phyloP scores from a whole-genome alignment of 257 asterid species.

The Cinchona pubescens region DNA sequence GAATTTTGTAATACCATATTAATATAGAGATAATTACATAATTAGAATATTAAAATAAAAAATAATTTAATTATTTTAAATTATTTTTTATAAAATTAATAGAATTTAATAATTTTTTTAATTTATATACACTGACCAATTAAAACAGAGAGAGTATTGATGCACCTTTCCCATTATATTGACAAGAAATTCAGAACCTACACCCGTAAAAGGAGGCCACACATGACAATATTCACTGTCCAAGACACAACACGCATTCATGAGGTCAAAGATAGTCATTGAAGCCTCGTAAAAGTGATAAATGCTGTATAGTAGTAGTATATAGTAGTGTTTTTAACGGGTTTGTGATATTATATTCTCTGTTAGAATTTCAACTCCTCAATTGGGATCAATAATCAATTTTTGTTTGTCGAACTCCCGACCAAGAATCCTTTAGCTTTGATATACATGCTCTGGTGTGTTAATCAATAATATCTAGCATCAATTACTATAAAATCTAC shows the following conservation, averaged over 20 bases:
- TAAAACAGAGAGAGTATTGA: background rate
- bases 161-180: background rate
- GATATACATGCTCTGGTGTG: slow-evolving; percentile 3
- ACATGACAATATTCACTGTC: background rate
- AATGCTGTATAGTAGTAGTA: background rate
- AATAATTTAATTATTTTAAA: too few relatives aligned
- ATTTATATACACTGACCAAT: too few relatives aligned
- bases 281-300: background rate
- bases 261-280: background rate
- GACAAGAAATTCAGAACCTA: slow-evolving; percentile 11
- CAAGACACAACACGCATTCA: background rate
- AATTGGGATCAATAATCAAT: background rate
- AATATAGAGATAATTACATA: too few relatives aligned
- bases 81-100: too few relatives aligned
- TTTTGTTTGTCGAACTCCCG: slow-evolving; percentile 2
- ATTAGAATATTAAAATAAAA: too few relatives aligned
- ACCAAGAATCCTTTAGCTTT: slow-evolving; percentile 8
- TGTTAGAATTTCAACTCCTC: slow-evolving; percentile 5
- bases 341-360: background rate
- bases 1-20: too few relatives aligned
- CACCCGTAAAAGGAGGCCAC: background rate
- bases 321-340: background rate
- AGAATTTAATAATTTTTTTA: too few relatives aligned
- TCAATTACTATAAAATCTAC: background rate
- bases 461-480: background rate